Evolutionary conservation across 768 basidiomycete species (phyloP), one percentile per base, ranked within the genome.

Genomic region (Mycena galopus): DNA sequence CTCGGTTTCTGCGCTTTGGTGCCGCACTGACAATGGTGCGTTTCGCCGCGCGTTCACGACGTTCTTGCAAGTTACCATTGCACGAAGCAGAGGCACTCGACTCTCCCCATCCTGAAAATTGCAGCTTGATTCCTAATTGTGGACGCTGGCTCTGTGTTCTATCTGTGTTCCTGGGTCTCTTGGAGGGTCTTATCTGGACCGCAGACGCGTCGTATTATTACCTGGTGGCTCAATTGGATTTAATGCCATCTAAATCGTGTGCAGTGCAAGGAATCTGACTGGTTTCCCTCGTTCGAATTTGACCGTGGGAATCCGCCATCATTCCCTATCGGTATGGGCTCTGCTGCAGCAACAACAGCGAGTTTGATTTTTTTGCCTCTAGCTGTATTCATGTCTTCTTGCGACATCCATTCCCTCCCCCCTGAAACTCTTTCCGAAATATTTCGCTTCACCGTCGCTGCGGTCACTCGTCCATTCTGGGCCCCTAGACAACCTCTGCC

Each of bases 141-240:
- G 23, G 59, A 11, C 67, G 42, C 21, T 75, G 78, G 77, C 71
- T 72, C 8, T 67, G 68, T 14, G 27, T 61, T 35, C 56, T 76
- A 30, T 71, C 79, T 21, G 39, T 67, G 9, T 69, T 65, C 35
- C 47, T 73, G 5, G 67, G 75, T 23, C 65, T 77, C 19, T 25
- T 78, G 39, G 73, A 79, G 56, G 19, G 55, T 23, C 64, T 76
- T 25, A 58, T 39, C 14, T 80, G 78, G 78, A 16, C 72, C 2
- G 72, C 67, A 30, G 29, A 69, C 16, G 77, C 72, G 16, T n/a
- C 68, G 14, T 72, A 68, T n/a, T 58, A 69, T 7, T 33, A 72
- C 53, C 51, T 75, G 7, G 7, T 27, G 11, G 14, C 47, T 19
- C 35, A 12, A n/a, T 59, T 14, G 10, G 21, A 71, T n/a, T n/a